Percentiles rank a stretch among this genome's conserved stretches.
phyloP scores from a whole-genome alignment of 352 stramenopile genomes.

The Globisporangium nunn region DNA sequence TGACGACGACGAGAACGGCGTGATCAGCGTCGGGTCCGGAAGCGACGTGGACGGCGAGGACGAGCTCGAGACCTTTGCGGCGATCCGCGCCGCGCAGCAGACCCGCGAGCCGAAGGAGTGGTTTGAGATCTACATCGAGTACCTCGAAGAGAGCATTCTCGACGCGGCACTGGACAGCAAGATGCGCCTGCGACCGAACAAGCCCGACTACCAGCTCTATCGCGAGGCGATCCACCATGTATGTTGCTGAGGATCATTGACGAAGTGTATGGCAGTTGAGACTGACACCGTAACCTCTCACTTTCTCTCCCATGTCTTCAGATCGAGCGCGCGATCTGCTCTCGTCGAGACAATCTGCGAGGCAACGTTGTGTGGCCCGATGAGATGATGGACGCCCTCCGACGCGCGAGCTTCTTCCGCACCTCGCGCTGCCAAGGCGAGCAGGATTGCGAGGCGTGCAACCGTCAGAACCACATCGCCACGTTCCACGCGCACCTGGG shows the following conservation, averaged over 20 bases:
- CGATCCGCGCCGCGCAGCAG: conserved; percentile 24
- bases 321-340: conserved; percentile 72
- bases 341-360: conserved; percentile 56
- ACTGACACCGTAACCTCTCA: not conserved
- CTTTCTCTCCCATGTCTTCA: conserved; percentile 9
- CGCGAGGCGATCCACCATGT: conserved; percentile 49
- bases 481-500: conserved; percentile 48
- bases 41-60: conserved; percentile 30
- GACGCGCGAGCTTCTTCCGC: conserved; percentile 30
- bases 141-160: conserved; percentile 68
- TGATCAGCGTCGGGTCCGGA: conserved; percentile 52
- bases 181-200: conserved; percentile 30
- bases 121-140: conserved; percentile 82
- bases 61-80: conserved; percentile 30
- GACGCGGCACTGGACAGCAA: conserved; percentile 54
- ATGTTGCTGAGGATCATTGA: conserved; percentile 15
- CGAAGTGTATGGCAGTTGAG: not conserved
- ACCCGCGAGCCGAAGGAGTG: conserved; percentile 67
- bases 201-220: conserved; percentile 41
- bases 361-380: conserved; percentile 64
- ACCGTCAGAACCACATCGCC: conserved; percentile 55
- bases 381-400: conserved; percentile 52
- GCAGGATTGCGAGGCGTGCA: conserved; percentile 68
- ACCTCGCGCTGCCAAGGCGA: conserved; percentile 23
- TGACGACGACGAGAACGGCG: conserved; percentile 67